These are phyloP conservation scores for Arthrinium phaeospermum DNA, from an alignment of 2,329 filamentous ascomycete genomes.

Conservation along the genomic window DNA sequence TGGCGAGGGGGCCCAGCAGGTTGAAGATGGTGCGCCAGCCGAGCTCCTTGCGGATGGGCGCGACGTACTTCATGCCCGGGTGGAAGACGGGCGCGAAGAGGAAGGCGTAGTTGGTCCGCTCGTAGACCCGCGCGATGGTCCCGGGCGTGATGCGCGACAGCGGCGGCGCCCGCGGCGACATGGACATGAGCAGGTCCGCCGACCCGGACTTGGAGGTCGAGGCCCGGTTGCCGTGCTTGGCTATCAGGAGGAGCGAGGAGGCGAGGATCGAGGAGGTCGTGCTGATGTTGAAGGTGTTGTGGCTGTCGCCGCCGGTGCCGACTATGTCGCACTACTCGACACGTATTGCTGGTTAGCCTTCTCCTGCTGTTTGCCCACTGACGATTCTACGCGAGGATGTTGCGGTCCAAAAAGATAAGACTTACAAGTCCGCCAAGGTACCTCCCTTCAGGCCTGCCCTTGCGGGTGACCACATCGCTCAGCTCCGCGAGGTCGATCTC, in stretches of 20 bases:
- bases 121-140: slow-evolving; percentile 76
- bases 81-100: slow-evolving; percentile 97
- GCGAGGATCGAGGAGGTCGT: slow-evolving; percentile 94
- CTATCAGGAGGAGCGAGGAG: slow-evolving; percentile 81
- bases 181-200: slow-evolving; percentile 84
- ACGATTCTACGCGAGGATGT: neutral
- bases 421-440: slow-evolving; percentile 86
- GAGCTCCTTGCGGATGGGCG: slow-evolving; percentile 82
- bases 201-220: slow-evolving; percentile 96
- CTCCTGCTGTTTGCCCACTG: neutral
- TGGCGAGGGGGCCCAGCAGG: slow-evolving; percentile 88
- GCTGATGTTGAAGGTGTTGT: slow-evolving; percentile 98
- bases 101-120: slow-evolving; percentile 87
- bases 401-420: slow-evolving; percentile 22
- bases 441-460: slow-evolving; percentile 68
- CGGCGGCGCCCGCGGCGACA: slow-evolving; percentile 73
- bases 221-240: slow-evolving; percentile 95
- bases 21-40: slow-evolving; percentile 98
- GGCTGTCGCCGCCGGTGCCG: slow-evolving; percentile 92
- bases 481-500: slow-evolving; percentile 71
- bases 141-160: slow-evolving; percentile 75
- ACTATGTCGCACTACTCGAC: slow-evolving; percentile 82
- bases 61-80: slow-evolving; percentile 89
- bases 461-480: slow-evolving; percentile 62
- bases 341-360: slow-evolving; percentile 23